Conservation (phyloP, 2,329 filamentous ascomycete genomes). For the Penicillium digitatum region DNA sequence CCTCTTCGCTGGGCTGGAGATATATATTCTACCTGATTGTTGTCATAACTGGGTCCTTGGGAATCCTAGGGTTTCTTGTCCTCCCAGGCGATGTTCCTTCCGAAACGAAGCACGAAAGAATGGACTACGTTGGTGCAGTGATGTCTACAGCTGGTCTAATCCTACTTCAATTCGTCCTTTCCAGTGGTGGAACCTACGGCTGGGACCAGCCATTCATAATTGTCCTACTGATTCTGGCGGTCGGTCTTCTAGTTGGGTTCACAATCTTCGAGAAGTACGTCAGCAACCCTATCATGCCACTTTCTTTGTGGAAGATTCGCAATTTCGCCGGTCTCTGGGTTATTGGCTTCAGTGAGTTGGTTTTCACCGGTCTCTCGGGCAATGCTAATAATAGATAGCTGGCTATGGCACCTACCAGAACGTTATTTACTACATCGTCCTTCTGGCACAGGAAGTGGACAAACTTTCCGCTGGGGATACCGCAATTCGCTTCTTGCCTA, state of each 20-base stretch:
- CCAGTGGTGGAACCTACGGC: slow-evolving; percentile 46
- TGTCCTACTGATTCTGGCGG: slow-evolving; percentile 38
- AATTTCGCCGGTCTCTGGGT: slow-evolving; percentile 48
- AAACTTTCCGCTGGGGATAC: slow-evolving; percentile 39
- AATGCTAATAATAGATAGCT: slow-evolving; percentile 24
- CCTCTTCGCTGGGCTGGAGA: slow-evolving; percentile 39
- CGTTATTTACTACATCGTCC: slow-evolving; percentile 43
- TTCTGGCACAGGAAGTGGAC: slow-evolving; percentile 42
- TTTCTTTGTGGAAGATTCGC: slow-evolving; percentile 45
- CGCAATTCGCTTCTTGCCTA: slow-evolving; percentile 42
- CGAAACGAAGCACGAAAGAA: slow-evolving; percentile 31
- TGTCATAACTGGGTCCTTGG: slow-evolving; percentile 32
- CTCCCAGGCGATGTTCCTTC: slow-evolving; percentile 40
- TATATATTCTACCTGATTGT: slow-evolving; percentile 40
- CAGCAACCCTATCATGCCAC: slow-evolving; percentile 46
- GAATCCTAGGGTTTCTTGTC: slow-evolving; percentile 32
- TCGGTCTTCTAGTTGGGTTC: slow-evolving; percentile 40
- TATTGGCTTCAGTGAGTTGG: slow-evolving; percentile 39
- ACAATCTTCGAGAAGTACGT: slow-evolving; percentile 44
- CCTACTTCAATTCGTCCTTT: slow-evolving; percentile 45
- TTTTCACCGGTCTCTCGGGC: fast-evolving
- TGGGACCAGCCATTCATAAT: slow-evolving; percentile 48
- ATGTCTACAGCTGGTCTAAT: slow-evolving; percentile 45
- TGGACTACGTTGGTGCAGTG: slow-evolving; percentile 43
- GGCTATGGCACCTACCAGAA: slow-evolving; percentile 45